Percentiles rank a stretch among this genome's conserved stretches.
phyloP scores from a whole-genome alignment of 2,329 filamentous ascomycete genomes.

The Sporothrix pseudoabietina region DNA sequence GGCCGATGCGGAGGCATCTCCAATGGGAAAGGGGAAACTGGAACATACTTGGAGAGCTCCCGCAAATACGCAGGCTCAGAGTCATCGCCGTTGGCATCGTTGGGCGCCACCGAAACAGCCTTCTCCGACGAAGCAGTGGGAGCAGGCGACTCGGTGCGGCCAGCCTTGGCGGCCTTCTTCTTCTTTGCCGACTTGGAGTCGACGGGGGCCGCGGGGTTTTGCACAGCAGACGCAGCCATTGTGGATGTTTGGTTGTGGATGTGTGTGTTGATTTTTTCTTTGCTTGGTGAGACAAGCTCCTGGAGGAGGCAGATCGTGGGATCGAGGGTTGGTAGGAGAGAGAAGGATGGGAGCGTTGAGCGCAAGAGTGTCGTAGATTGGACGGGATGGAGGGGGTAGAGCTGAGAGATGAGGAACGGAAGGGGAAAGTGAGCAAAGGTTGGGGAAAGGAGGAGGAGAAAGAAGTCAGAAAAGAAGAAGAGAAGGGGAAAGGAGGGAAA shows the following conservation, averaged over 20 bases:
- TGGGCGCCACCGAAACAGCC: constrained; percentile 49
- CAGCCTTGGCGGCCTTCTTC: constrained; percentile 67
- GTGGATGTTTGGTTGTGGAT: constrained; percentile 31
- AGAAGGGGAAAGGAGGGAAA: constrained; percentile 12
- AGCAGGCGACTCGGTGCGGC: constrained; percentile 59
- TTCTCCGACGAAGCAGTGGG: constrained; percentile 55
- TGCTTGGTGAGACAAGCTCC: constrained; percentile 21
- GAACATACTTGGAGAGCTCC: constrained; percentile 82
- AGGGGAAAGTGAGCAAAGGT: neutral
- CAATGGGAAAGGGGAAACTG: neutral
- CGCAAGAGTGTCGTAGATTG: neutral
- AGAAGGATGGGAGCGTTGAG: neutral
- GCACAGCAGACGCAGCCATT: constrained; percentile 67
- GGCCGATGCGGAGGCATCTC: neutral
- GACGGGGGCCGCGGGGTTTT: constrained; percentile 62
- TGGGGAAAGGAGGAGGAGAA: neutral
- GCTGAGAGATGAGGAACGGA: neutral
- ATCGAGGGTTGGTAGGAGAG: constrained; percentile 1
- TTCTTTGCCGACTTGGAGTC: constrained; percentile 69
- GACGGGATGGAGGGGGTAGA: neutral
- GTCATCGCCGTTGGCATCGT: constrained; percentile 59
- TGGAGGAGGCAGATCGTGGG: neutral
- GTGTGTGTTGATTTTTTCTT: neutral
- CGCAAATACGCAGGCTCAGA: constrained; percentile 78
- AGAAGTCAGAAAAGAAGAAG: neutral